A percentile compares a stretch with the other conserved stretches of the same genome.
phyloP scores from a whole-genome alignment of 1,139 yeast species.

The Kodamaea ohmeri region DNA sequence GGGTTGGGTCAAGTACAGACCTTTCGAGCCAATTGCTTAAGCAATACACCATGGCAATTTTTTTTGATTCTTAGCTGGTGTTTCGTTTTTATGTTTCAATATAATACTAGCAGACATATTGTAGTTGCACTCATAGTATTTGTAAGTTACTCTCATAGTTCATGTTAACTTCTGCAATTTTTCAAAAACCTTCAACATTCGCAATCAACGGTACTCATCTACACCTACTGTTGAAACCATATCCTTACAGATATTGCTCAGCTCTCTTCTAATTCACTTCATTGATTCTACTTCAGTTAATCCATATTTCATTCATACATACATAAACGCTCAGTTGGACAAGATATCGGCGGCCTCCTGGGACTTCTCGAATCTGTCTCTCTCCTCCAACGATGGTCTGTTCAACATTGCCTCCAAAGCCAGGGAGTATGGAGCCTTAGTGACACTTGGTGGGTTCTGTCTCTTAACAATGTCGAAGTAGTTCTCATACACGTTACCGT shows the following conservation, averaged over 20 bases:
- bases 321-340: conserved; percentile 12
- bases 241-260: too few relatives aligned
- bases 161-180: too few relatives aligned
- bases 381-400: conserved; percentile 46
- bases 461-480: conserved; percentile 56
- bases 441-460: conserved; percentile 50
- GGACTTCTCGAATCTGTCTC: conserved; percentile 49
- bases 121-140: too few relatives aligned
- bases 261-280: too few relatives aligned
- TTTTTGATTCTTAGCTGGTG: too few relatives aligned
- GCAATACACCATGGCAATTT: conserved; percentile 9
- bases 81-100: not conserved
- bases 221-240: not conserved
- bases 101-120: not conserved
- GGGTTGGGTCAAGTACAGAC: conserved; percentile 10
- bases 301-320: not conserved
- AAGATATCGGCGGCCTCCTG: conserved; percentile 41
- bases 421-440: conserved; percentile 61
- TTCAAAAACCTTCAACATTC: too few relatives aligned
- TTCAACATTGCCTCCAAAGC: conserved; percentile 51
- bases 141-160: too few relatives aligned
- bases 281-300: not conserved
- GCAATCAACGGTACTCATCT: too few relatives aligned
- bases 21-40: conserved; percentile 15
- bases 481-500: conserved; percentile 84